phyloP scores from a whole-genome alignment of 2,329 filamentous ascomycete species.

The Huntiella moniliformis region DNA sequence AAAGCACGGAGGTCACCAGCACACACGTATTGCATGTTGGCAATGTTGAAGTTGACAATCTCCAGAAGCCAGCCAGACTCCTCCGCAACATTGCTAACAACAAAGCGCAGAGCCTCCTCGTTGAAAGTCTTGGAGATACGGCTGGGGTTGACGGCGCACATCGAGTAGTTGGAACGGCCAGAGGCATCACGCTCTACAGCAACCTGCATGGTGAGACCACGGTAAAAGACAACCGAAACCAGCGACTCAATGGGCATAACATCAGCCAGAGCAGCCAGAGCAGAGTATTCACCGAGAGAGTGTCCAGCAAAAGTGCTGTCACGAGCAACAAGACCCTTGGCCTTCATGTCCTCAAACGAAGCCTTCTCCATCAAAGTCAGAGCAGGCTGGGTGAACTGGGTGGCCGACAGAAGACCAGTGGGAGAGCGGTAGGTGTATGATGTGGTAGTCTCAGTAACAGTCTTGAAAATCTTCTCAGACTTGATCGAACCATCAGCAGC shows the following conservation, averaged over 20 bases:
- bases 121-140: constrained; percentile 98
- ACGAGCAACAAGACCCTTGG: constrained; percentile 85
- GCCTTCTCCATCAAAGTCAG: constrained; percentile 99
- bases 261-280: constrained; percentile 83
- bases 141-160: constrained; percentile 98
- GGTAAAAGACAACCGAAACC: constrained; percentile 97
- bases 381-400: constrained; percentile 95
- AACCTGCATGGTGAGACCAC: constrained; percentile 96
- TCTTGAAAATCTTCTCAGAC: constrained; percentile 99
- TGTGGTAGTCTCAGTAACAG: constrained; percentile 76
- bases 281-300: constrained; percentile 95
- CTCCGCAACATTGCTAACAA: constrained; percentile 87
- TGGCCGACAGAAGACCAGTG: constrained; percentile 83
- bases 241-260: constrained; percentile 99
- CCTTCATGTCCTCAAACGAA: constrained; percentile 96
- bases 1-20: constrained; percentile 51
- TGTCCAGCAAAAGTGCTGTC: constrained; percentile 97
- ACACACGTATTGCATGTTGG: constrained; percentile 58
- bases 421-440: constrained; percentile 96
- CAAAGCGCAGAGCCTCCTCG: constrained; percentile 89
- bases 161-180: constrained; percentile 93
- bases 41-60: constrained; percentile 92
- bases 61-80: constrained; percentile 90
- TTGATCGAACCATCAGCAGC: constrained; percentile 81
- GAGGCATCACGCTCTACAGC: constrained; percentile 88